Evolutionary conservation across 805 yeast genomes (phyloP), one percentile per base, ranked within the genome.

Genomic region (Zygosaccharomyces pseudorouxii): DNA sequence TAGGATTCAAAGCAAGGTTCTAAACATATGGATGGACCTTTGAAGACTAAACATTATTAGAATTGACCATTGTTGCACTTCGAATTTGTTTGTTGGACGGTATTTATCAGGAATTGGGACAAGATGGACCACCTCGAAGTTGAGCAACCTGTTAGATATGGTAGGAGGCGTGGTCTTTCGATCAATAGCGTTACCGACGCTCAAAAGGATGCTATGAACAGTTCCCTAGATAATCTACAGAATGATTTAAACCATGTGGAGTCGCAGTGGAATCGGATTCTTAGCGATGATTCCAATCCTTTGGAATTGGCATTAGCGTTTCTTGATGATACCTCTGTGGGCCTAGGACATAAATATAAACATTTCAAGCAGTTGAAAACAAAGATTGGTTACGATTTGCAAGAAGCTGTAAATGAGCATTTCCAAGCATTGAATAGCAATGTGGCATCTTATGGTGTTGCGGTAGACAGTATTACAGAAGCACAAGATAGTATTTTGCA

Each of bases 321-420:
- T 49, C 71, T 89, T 58, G 97, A 92, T 65, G 84, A 82, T 57
- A 81, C 95, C 2, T 86, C 96, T 0, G 93, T 89, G n/a, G 98
- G 98, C 0, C 69, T 87, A 58, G 95, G 96, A 0, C 84, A 82
- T 58, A 79, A 83, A 51, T 74, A 75, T 49, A 74, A 74, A 1
- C 89, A 87, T 52, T 92, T 92, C 56, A 71, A 75, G 38, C 75
- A 76, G 42, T 66, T 89, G 39, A 80, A 83, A 52, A 70, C 71
- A 20, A 71, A 77, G 46, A 76, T 90, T 10, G 78, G 82, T 12
- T 62, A 62, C 14, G 77, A 81, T 22, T 71, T 92, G 45, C 78
- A 83, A 50, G 69, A 67, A 20, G 87, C 90, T 1, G 97, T 90
- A 25, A 84, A 84, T 55, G 86, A 82, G 46, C 86, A 89, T 62